A percentile compares a stretch with the other conserved stretches of the same genome.
phyloP scores from a whole-genome alignment of 148 eudicot genomes.

The Arbutus unedo region DNA sequence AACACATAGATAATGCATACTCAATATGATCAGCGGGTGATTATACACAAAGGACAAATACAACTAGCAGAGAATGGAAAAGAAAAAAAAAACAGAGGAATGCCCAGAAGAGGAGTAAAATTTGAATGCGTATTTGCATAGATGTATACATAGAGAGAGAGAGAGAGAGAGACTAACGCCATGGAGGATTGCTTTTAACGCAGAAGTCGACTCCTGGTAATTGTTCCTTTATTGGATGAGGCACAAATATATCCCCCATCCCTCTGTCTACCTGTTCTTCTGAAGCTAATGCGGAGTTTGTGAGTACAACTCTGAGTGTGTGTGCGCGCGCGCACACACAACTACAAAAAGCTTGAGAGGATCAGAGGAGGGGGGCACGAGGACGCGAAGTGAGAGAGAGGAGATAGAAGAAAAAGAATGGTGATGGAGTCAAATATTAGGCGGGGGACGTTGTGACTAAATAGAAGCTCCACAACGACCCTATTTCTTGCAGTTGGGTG shows the following conservation, averaged over 20 bases:
- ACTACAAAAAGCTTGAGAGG: neutral
- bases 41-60: neutral
- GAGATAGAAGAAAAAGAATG: neutral
- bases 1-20: neutral
- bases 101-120: neutral
- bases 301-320: neutral
- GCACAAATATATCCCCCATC: constrained; percentile 48
- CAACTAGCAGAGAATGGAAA: neutral
- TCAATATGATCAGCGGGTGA: neutral
- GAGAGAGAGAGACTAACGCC: constrained; percentile 49
- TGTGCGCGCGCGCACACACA: neutral
- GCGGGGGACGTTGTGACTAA: constrained; percentile 4
- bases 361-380: neutral
- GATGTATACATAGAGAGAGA: neutral
- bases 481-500: neutral
- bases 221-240: constrained; percentile 80
- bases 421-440: neutral
- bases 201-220: constrained; percentile 78
- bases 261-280: neutral
- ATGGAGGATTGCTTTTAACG: constrained; percentile 72
- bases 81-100: constrained; percentile 8
- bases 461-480: neutral
- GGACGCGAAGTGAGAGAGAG: neutral
- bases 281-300: neutral
- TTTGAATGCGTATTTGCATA: neutral